Conservation (phyloP, 768 basidiomycete genomes). For the Termitomyces heimii region DNA sequence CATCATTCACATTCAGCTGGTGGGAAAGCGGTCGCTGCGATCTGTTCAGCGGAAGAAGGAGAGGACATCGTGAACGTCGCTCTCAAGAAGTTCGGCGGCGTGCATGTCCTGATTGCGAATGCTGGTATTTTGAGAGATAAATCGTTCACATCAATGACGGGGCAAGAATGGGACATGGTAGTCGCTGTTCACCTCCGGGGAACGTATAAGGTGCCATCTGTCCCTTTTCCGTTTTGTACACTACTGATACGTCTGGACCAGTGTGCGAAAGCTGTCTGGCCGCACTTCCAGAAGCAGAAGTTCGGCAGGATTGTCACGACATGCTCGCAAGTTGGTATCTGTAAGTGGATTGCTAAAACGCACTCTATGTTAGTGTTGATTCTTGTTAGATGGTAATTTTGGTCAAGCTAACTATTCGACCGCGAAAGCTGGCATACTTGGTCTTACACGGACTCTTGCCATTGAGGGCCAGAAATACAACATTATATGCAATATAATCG, state of each 20-base stretch:
- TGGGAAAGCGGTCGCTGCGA: conserved; percentile 78
- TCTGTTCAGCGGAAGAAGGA: conserved; percentile 90
- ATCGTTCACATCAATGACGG: conserved; percentile 83
- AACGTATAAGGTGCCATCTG: conserved; percentile 70
- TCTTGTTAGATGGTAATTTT: conserved; percentile 76
- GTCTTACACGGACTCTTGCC: conserved; percentile 83
- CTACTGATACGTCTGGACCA: conserved; percentile 19
- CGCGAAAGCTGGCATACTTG: conserved; percentile 89
- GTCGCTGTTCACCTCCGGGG: conserved; percentile 83
- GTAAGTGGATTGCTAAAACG: conserved; percentile 41
- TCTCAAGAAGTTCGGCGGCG: conserved; percentile 78
- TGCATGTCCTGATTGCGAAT: conserved; percentile 88
- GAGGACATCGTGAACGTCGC: conserved; percentile 85
- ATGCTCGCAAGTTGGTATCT: conserved; percentile 88
- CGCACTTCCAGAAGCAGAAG: conserved; percentile 93
- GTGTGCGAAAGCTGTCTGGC: conserved; percentile 95
- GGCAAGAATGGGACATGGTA: conserved; percentile 93
- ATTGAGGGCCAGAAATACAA: conserved; percentile 90
- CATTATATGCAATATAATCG: conserved; percentile 85
- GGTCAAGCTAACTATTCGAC: conserved; percentile 95
- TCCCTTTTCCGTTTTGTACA: not conserved
- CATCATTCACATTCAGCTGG: conserved; percentile 47
- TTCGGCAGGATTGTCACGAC: conserved; percentile 95
- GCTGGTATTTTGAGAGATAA: conserved; percentile 94
- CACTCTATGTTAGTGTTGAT: not conserved